Evolutionary conservation across 345 rosid species (phyloP).

Genomic region (Cardamine chenopodiifolia): DNA sequence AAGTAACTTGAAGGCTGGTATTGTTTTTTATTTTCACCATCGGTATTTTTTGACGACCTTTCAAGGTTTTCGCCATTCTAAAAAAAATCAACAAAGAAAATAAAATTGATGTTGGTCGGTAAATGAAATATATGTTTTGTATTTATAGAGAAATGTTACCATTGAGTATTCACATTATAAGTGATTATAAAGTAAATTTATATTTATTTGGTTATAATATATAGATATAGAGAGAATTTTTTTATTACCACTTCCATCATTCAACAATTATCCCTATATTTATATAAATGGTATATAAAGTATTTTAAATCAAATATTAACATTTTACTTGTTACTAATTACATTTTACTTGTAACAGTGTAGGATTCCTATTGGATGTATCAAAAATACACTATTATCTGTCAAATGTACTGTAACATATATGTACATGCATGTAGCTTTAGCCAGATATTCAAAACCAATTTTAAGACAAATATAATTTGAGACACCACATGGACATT

Average conservation of each 20-base stretch:
- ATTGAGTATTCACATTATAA: not conserved
- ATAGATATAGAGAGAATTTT: not conserved
- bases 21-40: not conserved
- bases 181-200: not conserved
- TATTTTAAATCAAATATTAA: not conserved
- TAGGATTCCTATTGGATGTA: no score
- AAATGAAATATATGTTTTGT: not conserved
- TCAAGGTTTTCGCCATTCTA: not conserved
- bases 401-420: not conserved
- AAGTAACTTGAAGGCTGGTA: not conserved
- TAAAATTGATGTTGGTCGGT: not conserved
- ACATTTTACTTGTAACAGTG: not conserved
- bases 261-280: not conserved
- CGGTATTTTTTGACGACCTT: not conserved
- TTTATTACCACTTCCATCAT: not conserved
- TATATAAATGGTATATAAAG: not conserved
- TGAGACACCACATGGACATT: not conserved
- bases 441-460: no score
- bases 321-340: not conserved
- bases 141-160: constrained; percentile 10
- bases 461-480: not conserved
- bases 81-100: not conserved
- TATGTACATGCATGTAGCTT: not conserved
- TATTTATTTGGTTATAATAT: not conserved
- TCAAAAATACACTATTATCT: not conserved